Evolutionary conservation across 805 yeast species (phyloP), one percentile per base, ranked within the genome.

Genomic region (Yueomyces sinensis): DNA sequence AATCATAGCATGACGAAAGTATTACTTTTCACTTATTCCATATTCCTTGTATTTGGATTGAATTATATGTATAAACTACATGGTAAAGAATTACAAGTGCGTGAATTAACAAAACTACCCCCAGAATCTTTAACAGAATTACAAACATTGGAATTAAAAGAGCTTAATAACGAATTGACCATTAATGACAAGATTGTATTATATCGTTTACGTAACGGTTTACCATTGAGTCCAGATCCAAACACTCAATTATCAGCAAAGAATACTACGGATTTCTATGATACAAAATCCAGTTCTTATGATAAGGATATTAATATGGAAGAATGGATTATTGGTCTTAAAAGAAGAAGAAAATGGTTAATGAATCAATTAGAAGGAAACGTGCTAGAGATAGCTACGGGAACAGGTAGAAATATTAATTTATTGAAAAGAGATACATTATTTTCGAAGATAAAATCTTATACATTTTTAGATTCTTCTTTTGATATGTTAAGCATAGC

Each of bases 351-450:
- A 47, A 75, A 74, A 46, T 78, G 91, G 82, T 55, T 81, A 31
- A 81, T 82, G 86, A 70, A 64, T 27, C 81, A 80, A 41, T 70
- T 78, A 33, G 61, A 65, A 38, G 98, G 98, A 17, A 95, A 91
- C 52, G 95, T 86, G 2, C 61, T 91, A 37, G 98, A 91, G 56
- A 91, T 89, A 9, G 79, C 96, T 0, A 82, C 94, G 51, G 98
- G 98, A 38, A 91, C 98, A 0, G 97, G 98, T 5, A 70, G 97
- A 56, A 91, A 91, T 52, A 70, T 89, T 37, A 76, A 78, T 32
- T 87, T 78, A 52, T 58, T 84, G 45, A 68, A 76, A 35, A 70
- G 76, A 16, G n/a, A n/a, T n/a, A n/a, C n/a, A n/a, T n/a, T n/a
- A n/a, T 11, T 20, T 11, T 65, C 70, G 2, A 52, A 62, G 19